These are phyloP conservation scores for Cicer yamashitae DNA, from an alignment of 306 rosid genomes.

Conservation along the genomic window DNA sequence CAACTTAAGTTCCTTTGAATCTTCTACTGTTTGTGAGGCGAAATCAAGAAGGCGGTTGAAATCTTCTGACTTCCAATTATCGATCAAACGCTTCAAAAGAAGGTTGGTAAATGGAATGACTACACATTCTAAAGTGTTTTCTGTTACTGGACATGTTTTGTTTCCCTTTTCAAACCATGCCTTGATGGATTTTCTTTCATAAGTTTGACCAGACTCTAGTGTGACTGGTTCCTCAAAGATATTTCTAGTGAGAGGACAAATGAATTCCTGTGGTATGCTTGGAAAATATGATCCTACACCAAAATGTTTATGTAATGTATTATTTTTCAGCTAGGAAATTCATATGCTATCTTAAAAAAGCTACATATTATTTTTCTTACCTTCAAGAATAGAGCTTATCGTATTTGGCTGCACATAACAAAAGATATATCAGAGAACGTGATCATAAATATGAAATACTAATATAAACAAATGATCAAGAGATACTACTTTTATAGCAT, in stretches of 20 bases:
- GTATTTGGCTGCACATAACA: conserved; percentile 58
- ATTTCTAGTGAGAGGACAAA: conserved; percentile 72
- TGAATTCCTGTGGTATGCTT: conserved; percentile 69
- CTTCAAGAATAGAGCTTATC: conserved; percentile 53
- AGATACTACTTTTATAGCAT: conserved; percentile 19
- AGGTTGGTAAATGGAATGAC: conserved; percentile 68
- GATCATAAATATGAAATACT: conserved; percentile 22
- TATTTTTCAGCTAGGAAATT: conserved; percentile 46
- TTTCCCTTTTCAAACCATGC: conserved; percentile 83
- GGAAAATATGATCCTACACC: conserved; percentile 59
- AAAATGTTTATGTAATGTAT: conserved; percentile 34
- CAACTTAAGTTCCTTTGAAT: conserved; percentile 42
- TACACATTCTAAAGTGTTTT: conserved; percentile 59
- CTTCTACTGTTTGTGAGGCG: conserved; percentile 53
- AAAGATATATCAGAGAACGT: conserved; percentile 20
- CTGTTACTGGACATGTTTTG: conserved; percentile 76
- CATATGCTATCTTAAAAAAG: conserved; percentile 26
- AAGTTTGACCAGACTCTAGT: conserved; percentile 82
- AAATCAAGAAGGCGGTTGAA: conserved; percentile 54
- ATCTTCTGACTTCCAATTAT: conserved; percentile 71
- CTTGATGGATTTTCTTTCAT: conserved; percentile 68
- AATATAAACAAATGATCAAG: background rate
- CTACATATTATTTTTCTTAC: conserved; percentile 51
- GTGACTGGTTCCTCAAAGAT: conserved; percentile 85
- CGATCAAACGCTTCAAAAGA: conserved; percentile 69